Conservation (phyloP, 805 yeast genomes). For the Saturnispora zaruensis region DNA sequence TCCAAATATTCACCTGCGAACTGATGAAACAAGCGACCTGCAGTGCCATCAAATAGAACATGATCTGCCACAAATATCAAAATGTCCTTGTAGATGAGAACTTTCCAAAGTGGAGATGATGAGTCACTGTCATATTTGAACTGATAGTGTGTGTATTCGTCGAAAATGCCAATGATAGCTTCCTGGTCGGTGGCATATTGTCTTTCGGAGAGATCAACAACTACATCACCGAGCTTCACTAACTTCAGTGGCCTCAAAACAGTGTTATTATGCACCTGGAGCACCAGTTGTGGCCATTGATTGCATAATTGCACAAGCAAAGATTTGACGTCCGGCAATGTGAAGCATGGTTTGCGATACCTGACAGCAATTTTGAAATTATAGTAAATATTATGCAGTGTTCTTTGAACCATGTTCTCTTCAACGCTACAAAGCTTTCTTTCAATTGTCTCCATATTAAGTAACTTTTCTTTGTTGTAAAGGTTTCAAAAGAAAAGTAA, state of each 20-base stretch:
- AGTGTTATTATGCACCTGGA: constrained; percentile 3
- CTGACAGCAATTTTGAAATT: constrained; percentile 9
- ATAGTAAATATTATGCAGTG: constrained; percentile 4
- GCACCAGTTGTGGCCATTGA: constrained; percentile 10
- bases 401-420: neutral
- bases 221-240: neutral
- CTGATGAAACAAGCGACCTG: constrained; percentile 10
- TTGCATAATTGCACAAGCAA: constrained; percentile 3
- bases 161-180: neutral
- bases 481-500: neutral
- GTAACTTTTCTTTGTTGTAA: neutral
- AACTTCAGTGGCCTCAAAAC: neutral
- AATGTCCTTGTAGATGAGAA: neutral
- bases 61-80: constrained; percentile 11
- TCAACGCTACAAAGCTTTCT: constrained; percentile 10
- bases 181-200: neutral
- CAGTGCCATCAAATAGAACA: constrained; percentile 12
- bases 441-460: neutral
- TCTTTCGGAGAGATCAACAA: neutral
- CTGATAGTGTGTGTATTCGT: constrained; percentile 3
- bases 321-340: neutral
- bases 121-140: constrained; percentile 2
- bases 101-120: constrained; percentile 12
- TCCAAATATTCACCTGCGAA: neutral
- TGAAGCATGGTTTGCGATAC: neutral